Evolutionary conservation across 495 filamentous ascomycete genomes (phyloP).

Genomic region (Lasiosphaeria hispida): DNA sequence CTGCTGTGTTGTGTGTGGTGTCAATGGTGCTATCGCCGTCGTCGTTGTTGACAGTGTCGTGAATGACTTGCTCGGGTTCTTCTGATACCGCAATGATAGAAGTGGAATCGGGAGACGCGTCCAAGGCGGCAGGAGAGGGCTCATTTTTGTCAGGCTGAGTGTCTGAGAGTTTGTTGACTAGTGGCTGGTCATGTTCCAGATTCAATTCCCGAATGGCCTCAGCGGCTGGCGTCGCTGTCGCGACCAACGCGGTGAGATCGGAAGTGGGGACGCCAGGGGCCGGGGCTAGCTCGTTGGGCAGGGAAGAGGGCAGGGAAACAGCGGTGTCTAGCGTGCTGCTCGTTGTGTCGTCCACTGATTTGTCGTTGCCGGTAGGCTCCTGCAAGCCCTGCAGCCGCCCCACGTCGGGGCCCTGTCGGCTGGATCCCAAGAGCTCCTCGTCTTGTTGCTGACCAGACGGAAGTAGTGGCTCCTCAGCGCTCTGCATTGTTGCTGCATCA

Average conservation of each 20-base stretch:
- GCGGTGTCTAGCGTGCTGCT: conserved; percentile 26
- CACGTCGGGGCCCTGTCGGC: conserved; percentile 19
- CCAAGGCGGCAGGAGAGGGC: background rate
- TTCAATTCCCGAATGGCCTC: conserved; percentile 9
- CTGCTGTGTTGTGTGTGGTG: conserved; percentile 8
- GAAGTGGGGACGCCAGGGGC: conserved; percentile 18
- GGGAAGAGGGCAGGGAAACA: conserved; percentile 30
- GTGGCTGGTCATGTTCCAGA: conserved; percentile 10
- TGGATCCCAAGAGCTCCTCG: conserved; percentile 12
- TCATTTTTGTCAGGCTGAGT: conserved; percentile 13
- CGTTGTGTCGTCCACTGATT: conserved; percentile 33
- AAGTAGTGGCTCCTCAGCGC: conserved; percentile 1
- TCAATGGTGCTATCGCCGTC: conserved; percentile 3
- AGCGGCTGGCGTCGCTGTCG: conserved; percentile 5
- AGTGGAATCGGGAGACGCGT: no score
- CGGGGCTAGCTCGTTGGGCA: conserved; percentile 22
- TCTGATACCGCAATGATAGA: background rate
- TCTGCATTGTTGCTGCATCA: conserved; percentile 13
- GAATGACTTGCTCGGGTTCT: background rate
- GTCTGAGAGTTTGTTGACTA: conserved; percentile 4
- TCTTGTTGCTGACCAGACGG: conserved; percentile 6
- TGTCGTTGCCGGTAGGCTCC: conserved; percentile 23
- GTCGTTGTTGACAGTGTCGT: background rate
- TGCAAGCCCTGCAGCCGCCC: conserved; percentile 24
- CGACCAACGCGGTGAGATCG: conserved; percentile 3